Evolutionary conservation across 257 asterid genomes (phyloP).

Genomic region (Solanum sejunctum): DNA sequence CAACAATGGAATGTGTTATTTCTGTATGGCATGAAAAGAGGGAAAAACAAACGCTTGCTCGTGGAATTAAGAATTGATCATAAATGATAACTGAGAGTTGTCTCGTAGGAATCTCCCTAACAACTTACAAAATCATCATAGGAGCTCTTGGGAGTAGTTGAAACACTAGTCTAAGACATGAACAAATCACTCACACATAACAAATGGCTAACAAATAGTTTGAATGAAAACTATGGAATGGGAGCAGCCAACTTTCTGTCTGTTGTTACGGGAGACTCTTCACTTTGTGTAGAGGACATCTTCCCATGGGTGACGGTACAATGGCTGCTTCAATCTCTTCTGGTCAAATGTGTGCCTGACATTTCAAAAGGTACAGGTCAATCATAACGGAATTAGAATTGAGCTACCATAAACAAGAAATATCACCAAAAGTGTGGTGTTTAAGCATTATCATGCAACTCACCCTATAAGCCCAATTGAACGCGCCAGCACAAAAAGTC

Average conservation of each 20-base stretch:
- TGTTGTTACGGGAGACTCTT: slow-evolving; percentile 2
- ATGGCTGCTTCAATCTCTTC: slow-evolving; percentile 96
- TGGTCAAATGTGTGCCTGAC: slow-evolving; percentile 96
- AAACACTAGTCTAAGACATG: slow-evolving; percentile 18
- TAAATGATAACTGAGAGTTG: slow-evolving; percentile 1
- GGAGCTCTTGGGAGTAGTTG: slow-evolving; percentile 17
- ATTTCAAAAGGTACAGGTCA: neutral
- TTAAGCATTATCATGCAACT: slow-evolving; percentile 13
- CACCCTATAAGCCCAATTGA: slow-evolving; percentile 99
- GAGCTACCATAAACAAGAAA: neutral
- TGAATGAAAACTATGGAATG: neutral
- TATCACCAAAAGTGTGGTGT: neutral
- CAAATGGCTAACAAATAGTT: slow-evolving; percentile 11
- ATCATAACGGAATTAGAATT: neutral
- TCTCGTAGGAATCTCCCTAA: slow-evolving; percentile 1
- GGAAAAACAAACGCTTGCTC: neutral
- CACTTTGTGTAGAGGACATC: slow-evolving; percentile 98
- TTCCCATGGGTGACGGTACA: slow-evolving; percentile 99
- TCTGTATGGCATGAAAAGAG: neutral
- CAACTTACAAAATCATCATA: slow-evolving; percentile 9
- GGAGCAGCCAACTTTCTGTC: neutral
- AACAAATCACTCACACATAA: slow-evolving; percentile 8
- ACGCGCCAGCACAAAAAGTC: slow-evolving; percentile 97
- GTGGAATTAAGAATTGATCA: slow-evolving; percentile 7
- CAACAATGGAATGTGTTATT: slow-evolving; percentile 1